Evolutionary conservation across 345 rosid species (phyloP), one percentile per base, ranked within the genome.

Genomic region (Mangifera indica): DNA sequence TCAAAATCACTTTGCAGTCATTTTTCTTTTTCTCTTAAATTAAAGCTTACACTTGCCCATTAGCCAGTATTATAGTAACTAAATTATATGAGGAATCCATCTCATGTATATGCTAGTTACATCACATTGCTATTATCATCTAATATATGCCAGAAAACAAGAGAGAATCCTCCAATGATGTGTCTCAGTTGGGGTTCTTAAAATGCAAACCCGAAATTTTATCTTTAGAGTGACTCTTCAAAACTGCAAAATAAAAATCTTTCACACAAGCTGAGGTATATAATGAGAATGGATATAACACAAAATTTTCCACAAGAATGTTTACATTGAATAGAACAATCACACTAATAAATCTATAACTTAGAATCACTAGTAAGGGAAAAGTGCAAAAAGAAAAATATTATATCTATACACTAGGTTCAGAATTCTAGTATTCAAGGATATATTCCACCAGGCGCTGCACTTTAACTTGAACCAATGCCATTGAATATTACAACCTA

Each of bases 211-310:
- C 48, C 78, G 70, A 59, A 25, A 58, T 54, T 60, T 22, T 81
- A 69, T 76, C 74, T 58, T 59, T 49, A 72, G 76, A 29, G 77
- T 58, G n/a, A n/a, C 54, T 67, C 83, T 78, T 63, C 67, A 40
- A 71, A 78, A 64, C 82, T 81, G 84, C 81, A 73, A 56, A 79
- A 74, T 53, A 40, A 60, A 69, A 77, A 76, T 55, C 77, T 76
- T 77, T 72, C 82, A 79, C 72, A 44, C 63, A 67, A 69, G 66
- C 65, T 76, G 54, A 45, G 22, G 74, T 26, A 74, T 58, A 49
- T 56, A 66, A 77, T 4, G 55, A 48, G 63, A 22, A 73, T 7
- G 42, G 69, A 48, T 56, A 81, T 65, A 74, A 21, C 60, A 29
- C 42, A 77, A 70, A 8, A 65, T 63, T 46, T 60, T 60, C 5